Percentiles rank a stretch among this genome's conserved stretches.
These are phyloP conservation scores for Lodderomyces elongisporus DNA, from an alignment of 1,139 yeast species.

Conservation along the genomic window DNA sequence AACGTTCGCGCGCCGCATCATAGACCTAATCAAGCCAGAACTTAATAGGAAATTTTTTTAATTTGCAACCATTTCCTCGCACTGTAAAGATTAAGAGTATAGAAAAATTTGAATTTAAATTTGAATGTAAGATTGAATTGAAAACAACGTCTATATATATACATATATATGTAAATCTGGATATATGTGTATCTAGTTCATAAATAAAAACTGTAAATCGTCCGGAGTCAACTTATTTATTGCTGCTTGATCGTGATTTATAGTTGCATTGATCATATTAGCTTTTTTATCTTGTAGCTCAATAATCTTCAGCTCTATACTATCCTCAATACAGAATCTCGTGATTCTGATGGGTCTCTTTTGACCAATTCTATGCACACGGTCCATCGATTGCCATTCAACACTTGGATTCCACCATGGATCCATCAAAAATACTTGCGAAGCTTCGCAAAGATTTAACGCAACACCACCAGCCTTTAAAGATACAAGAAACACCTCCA, in stretches of 20 bases:
- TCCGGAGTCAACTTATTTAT: constrained; percentile 83
- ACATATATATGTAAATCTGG: too few relatives aligned
- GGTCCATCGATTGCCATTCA: constrained; percentile 97
- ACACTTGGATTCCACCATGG: constrained; percentile 99
- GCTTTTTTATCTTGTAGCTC: constrained; percentile 97
- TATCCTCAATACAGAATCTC: constrained; percentile 88
- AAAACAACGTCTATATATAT: too few relatives aligned
- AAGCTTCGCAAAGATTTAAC: constrained; percentile 89
- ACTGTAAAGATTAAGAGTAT: too few relatives aligned
- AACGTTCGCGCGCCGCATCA: too few relatives aligned
- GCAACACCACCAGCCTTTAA: constrained; percentile 99
- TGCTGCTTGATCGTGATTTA: constrained; percentile 88
- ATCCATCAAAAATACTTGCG: constrained; percentile 89
- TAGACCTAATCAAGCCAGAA: too few relatives aligned
- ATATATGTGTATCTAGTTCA: constrained; percentile 37
- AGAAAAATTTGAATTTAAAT: too few relatives aligned
- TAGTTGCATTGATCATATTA: constrained; percentile 94
- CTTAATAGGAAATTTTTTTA: too few relatives aligned
- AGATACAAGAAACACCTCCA: constrained; percentile 90
- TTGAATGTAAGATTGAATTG: too few relatives aligned
- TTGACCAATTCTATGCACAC: constrained; percentile 97
- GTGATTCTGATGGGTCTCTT: constrained; percentile 92
- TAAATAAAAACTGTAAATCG: constrained; percentile 89
- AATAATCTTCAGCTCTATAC: constrained; percentile 92
- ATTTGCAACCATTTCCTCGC: too few relatives aligned